Evolutionary conservation across 345 rosid species (phyloP), one percentile per base, ranked within the genome.

Genomic region (Camelina sativa): DNA sequence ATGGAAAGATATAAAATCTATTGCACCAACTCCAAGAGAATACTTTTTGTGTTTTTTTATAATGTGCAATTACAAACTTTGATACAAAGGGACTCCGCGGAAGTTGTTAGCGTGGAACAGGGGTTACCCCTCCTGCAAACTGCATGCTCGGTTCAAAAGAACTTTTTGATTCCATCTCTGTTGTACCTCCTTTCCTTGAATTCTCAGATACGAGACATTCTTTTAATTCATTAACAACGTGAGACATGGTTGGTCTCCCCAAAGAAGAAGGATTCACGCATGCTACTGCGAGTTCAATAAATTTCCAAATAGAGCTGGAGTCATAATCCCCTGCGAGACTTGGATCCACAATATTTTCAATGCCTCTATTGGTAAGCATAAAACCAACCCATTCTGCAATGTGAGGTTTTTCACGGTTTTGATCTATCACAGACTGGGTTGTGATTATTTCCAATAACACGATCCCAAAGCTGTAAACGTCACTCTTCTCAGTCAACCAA

Each of bases 381-480:
- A 11, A 4, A 1, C 8, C 25, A 0, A 47, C 34, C 57, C 73
- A 68, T 38, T 54, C 63, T 5, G n/a, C 56, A 9, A 81, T 59
- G 30, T 61, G 72, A 34, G 52, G 15, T 11, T 73, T 20, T 16
- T n/a, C 57, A 40, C 74, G 40, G n/a, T 48, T 40, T 25, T 34
- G 47, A 0, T 67, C 28, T 15, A 79, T 62, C 35, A 55, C 81
- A 0, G 74, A 46, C 5, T 12, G 72, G 19, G 64, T 64, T 30
- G 85, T 81, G 38, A 85, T 77, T 2, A 80, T 50, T 64, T 77
- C 80, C 17, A 85, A 11, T 1, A 85, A 74, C 5, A 80, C 66
- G 2, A 83, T 67, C 1, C 85, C 86, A 1, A 81, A 83, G 15
- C 86, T 83, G 43, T 74, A 79, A 0, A 81, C 82, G 37, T 85